Base-by-base conservation (phyloP, 2,329 filamentous ascomycete genomes). In the Fusarium liriodendri region DNA sequence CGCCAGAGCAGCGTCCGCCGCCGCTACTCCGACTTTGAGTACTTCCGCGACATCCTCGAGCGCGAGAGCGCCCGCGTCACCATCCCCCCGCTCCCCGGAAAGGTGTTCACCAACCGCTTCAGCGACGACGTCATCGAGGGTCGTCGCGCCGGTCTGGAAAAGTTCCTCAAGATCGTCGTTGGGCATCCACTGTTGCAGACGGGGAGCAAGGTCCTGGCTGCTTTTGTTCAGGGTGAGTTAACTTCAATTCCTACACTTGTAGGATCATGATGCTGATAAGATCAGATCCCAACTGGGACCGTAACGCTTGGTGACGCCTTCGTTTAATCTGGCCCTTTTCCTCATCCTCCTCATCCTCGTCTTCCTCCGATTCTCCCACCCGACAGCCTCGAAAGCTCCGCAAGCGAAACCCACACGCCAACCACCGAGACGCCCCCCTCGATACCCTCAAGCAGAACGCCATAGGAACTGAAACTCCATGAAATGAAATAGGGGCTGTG, bases 121-220 rank as follows among this genome's bases (percentile, higher is more conserved):
- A 97, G 94, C 79, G 97, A 99, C 85, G 95, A 98, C 82, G 96
- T 99, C 79, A 99, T 99, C 82, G 97, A 98, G 87, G 94, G 97
- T 80, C 89, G 97, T 64, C 89, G 96, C 73, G 94, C 96, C 77
- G 97, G 97, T 1, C 86, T 99, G 76, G 95, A 99, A 86, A 91
- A 97, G 82, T 99, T 99, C 82, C 85, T 99, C 81, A 95, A 97
- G 89, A 98, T 98, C 81, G 97, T 99, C 13, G 97, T 98, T 1
- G 96, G 97, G 1, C 97, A 99, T 83, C 97, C 97, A 78, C 87
- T 99, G 79, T 85, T 99, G 84, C 97, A 99, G 89, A 99, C 97
- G 33, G 97, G 97, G 62, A 98, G 95, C 84, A 98, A 98, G 85
- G 97, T 99, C 67, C 85, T 99, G 79, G 96, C 95, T 14, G 94